Evolutionary conservation across 306 rosid species (phyloP).

Genomic region (Crotalaria pallida): DNA sequence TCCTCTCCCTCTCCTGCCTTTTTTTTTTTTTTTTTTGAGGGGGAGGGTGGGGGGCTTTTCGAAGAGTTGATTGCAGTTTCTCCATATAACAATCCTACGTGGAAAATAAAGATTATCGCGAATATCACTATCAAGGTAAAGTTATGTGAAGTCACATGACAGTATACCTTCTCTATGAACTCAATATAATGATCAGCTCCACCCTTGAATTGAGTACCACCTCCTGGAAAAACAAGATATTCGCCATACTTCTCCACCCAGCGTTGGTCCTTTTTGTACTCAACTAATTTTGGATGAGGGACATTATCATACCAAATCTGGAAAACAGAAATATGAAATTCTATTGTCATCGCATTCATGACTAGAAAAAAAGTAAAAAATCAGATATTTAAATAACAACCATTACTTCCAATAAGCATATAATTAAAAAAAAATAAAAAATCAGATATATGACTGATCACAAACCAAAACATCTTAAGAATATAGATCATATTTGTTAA

Average conservation of each 20-base stretch:
- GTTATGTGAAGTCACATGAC: neutral
- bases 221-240: constrained; percentile 82
- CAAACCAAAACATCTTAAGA: constrained; percentile 7
- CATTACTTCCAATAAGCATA: neutral
- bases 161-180: constrained; percentile 60
- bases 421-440: neutral
- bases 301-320: constrained; percentile 90
- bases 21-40: neutral
- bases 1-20: neutral
- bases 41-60: neutral
- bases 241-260: constrained; percentile 81
- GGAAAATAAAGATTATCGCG: neutral
- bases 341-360: neutral
- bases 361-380: neutral
- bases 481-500: neutral
- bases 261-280: constrained; percentile 90
- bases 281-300: constrained; percentile 89
- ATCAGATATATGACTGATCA: constrained; percentile 1
- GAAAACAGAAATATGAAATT: constrained; percentile 11
- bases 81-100: neutral
- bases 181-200: constrained; percentile 66
- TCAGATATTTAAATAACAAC: neutral
- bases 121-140: neutral
- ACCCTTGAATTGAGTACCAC: constrained; percentile 96
- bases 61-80: neutral